Evolutionary conservation across 371 early-diverging fungal species (phyloP).

Genomic region (Mucor circinelloides): DNA sequence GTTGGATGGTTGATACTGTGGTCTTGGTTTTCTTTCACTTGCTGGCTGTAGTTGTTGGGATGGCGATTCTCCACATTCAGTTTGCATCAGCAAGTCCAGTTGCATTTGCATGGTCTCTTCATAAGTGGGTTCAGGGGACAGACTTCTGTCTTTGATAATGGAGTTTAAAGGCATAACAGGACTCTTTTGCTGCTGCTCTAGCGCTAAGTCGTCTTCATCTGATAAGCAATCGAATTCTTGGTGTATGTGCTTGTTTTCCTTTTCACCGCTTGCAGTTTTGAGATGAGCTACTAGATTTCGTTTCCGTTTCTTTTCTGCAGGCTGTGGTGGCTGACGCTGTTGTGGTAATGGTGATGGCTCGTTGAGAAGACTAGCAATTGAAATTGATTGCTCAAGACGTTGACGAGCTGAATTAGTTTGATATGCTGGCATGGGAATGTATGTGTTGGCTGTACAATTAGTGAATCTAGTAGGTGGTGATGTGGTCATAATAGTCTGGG

Average conservation of each 20-base stretch:
- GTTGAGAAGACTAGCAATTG: background rate
- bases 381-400: background rate
- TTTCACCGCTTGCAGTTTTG: slow-evolving; percentile 25
- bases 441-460: background rate
- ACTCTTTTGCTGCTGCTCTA: background rate
- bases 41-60: background rate
- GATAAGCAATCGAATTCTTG: slow-evolving; percentile 16
- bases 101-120: slow-evolving; percentile 27
- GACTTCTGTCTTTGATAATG: slow-evolving; percentile 1
- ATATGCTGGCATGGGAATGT: background rate
- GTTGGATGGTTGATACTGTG: slow-evolving; percentile 25
- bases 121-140: slow-evolving; percentile 21
- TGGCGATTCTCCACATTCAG: slow-evolving; percentile 18
- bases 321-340: background rate
- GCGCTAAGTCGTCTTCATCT: slow-evolving; percentile 19
- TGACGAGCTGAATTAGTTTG: background rate
- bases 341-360: background rate
- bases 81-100: slow-evolving; percentile 17
- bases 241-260: background rate
- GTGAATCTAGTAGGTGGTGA: background rate
- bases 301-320: slow-evolving; percentile 22
- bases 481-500: background rate
- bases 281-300: slow-evolving; percentile 25
- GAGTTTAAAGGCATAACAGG: background rate
- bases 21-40: slow-evolving; percentile 2